A percentile compares a stretch with the other conserved stretches of the same genome.
Conservation (phyloP, 2,329 filamentous ascomycete species). For the Hypocreales sp. region DNA sequence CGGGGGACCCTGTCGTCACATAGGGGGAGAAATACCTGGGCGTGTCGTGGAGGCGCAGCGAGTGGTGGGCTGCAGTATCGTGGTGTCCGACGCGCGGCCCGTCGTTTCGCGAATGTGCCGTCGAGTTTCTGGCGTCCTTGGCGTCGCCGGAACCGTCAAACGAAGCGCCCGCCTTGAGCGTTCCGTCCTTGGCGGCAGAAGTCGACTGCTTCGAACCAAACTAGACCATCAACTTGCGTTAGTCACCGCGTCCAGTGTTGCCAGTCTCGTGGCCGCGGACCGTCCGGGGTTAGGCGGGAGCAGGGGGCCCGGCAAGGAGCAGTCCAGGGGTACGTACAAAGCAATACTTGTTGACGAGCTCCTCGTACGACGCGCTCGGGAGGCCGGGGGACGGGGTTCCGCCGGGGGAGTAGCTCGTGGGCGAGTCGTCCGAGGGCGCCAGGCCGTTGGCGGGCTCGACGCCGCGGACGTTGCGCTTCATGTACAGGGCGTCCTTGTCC, state of each 20-base stretch:
- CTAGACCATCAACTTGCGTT: conserved; percentile 24
- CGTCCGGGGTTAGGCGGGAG: conserved; percentile 5
- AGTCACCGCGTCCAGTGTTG: conserved; percentile 19
- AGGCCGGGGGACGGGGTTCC: conserved; percentile 44
- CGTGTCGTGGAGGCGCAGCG: conserved; percentile 13
- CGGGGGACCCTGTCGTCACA: conserved; percentile 6
- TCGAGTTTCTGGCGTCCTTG: background rate
- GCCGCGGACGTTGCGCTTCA: conserved; percentile 30
- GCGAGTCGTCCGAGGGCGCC: conserved; percentile 6
- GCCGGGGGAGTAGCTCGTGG: conserved; percentile 10
- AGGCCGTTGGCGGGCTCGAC: conserved; percentile 5
- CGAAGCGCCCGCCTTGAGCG: conserved; percentile 23
- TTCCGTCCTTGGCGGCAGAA: conserved; percentile 33
- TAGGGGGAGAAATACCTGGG: conserved; percentile 6
- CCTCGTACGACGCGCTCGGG: conserved; percentile 82
- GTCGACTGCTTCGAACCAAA: conserved; percentile 46
- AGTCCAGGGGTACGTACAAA: conserved; percentile 70
- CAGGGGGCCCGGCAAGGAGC: conserved; percentile 9
- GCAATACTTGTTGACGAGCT: conserved; percentile 97
- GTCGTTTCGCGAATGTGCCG: too few relatives aligned
- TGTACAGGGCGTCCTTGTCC: conserved; percentile 41
- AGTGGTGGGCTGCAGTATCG: conserved; percentile 2
- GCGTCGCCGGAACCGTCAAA: conserved; percentile 11
- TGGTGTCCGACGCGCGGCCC: background rate
- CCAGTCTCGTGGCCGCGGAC: conserved; percentile 3